Conservation (phyloP, 345 rosid species). For the Barbarea vulgaris region DNA sequence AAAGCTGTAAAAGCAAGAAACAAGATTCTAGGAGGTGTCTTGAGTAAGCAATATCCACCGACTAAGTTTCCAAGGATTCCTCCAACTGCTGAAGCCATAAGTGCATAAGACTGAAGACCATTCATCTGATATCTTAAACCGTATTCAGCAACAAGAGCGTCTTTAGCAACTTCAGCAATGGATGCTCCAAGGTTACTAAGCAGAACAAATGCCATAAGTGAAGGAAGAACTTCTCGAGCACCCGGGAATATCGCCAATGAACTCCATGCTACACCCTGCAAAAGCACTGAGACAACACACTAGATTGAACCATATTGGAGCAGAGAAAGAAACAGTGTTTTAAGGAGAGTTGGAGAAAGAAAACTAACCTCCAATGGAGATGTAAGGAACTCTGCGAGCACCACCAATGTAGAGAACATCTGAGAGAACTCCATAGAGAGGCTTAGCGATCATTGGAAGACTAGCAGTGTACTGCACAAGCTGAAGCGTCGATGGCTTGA, state of each 20-base stretch:
- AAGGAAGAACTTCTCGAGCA: conserved; percentile 61
- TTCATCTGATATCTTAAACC: conserved; percentile 54
- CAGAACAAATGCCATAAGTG: conserved; percentile 61
- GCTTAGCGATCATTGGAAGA: conserved; percentile 86
- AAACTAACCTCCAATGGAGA: conserved; percentile 9
- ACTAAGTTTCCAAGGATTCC: conserved; percentile 78
- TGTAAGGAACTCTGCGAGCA: conserved; percentile 34
- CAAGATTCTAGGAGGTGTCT: conserved; percentile 48
- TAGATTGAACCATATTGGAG: conserved; percentile 48
- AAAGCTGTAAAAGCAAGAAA: conserved; percentile 60
- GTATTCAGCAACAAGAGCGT: conserved; percentile 83
- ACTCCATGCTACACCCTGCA: conserved; percentile 86
- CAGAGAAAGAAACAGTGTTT: conserved; percentile 48
- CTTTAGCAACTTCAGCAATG: conserved; percentile 76
- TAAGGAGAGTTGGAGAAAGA: conserved; percentile 42
- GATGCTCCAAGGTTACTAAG: conserved; percentile 85
- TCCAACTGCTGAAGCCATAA: conserved; percentile 83
- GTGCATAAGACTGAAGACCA: conserved; percentile 74
- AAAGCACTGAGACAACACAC: conserved; percentile 46
- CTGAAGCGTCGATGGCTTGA: conserved; percentile 73
- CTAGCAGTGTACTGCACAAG: conserved; percentile 67
- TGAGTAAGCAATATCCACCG: conserved; percentile 63
- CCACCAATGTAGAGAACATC: conserved; percentile 68
- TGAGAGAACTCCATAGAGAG: conserved; percentile 71
- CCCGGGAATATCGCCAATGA: conserved; percentile 58